Base-by-base conservation (phyloP, 768 basidiomycete species). In the Paxillus ammoniavirescens region DNA sequence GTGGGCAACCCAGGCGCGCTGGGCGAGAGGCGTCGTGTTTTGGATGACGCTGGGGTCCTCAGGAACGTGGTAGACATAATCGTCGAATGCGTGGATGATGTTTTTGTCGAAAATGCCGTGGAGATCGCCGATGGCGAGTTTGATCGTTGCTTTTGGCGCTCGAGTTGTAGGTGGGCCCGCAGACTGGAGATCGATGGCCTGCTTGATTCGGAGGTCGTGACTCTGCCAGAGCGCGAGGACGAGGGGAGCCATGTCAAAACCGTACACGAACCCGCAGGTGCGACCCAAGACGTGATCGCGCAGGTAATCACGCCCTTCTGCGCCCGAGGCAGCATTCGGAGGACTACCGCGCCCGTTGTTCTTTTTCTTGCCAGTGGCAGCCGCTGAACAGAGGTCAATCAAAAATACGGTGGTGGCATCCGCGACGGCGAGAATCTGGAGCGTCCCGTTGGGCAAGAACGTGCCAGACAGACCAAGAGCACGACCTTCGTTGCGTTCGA, bases 401-500 rank as follows among this genome's bases (percentile, higher is more conserved):
- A 69, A 50, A 48, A 71, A 1, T 4, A 72, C 50, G 2, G 65
- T 52, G 35, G 66, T 51, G 31, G 61, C 52, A 10, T 70, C 68
- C 2, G 70, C 61, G 46, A 70, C 38, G 17, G 65, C 67, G 44
- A 70, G 60, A 47, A 66, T 30, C 17, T 54, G 57, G 26, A 70
- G 67, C 9, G 50, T 42, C 9, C 69, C 63, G 15, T 56, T 46
- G n/a, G 43, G 46, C n/a, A 61, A 23, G 43, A 61, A 71, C 8
- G 60, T 18, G 23, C 60, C 59, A 0, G 69, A 70, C 30, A 70
- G 62, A 40, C 69, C 69, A 5, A 70, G 64, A 42, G 70, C 54
- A 14, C 62, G 68, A 15, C 70, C 69, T 9, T 72, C 70, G 54
- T 70, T 70, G 53, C 68, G 61, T 43, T 68, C 61, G 3, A 70